phyloP scores from a whole-genome alignment of 2,329 filamentous ascomycete genomes.

The Fusarium devonianum region DNA sequence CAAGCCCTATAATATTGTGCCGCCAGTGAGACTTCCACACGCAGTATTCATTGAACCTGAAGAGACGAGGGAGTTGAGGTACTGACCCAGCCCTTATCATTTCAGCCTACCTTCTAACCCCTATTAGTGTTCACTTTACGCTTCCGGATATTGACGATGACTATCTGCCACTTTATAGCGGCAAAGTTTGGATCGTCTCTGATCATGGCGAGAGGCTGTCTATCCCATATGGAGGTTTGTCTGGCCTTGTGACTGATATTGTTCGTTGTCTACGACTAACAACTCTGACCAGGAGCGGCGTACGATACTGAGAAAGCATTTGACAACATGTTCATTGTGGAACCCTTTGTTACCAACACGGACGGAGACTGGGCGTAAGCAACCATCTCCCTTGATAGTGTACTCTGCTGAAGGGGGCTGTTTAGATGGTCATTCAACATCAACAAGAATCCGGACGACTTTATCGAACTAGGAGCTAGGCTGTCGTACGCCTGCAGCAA shows the following conservation, averaged over 20 bases:
- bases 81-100: background rate
- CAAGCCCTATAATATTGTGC: conserved; percentile 40
- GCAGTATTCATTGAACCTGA: conserved; percentile 41
- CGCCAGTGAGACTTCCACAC: conserved; percentile 42
- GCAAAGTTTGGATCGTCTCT: conserved; percentile 52
- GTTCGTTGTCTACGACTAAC: background rate
- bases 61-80: conserved; percentile 42
- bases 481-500: conserved; percentile 46
- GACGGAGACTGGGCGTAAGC: conserved; percentile 40
- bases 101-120: background rate
- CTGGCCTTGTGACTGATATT: background rate
- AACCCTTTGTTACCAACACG: conserved; percentile 38
- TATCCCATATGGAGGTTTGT: conserved; percentile 51
- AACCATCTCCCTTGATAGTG: too few relatives aligned
- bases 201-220: conserved; percentile 51
- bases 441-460: conserved; percentile 40
- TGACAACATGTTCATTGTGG: conserved; percentile 46
- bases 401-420: background rate
- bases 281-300: conserved; percentile 41
- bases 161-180: conserved; percentile 53
- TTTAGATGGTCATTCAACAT: conserved; percentile 47
- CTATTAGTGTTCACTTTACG: conserved; percentile 41
- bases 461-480: conserved; percentile 41
- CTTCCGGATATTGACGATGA: conserved; percentile 45
- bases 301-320: conserved; percentile 51